Conservation (phyloP, 345 rosid genomes). For the Hypericum perforatum region DNA sequence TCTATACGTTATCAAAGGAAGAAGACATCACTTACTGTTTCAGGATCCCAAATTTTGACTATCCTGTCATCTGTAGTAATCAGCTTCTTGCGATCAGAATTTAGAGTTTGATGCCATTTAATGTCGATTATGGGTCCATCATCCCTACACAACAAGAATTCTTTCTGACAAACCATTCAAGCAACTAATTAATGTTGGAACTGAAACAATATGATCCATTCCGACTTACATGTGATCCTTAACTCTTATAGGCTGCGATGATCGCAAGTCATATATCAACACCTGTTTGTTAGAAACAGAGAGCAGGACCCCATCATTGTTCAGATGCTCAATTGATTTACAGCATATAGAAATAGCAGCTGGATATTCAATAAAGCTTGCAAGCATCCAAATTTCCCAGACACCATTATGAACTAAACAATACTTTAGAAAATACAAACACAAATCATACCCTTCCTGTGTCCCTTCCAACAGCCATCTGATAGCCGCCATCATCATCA, state of each 20-base stretch:
- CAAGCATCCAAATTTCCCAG: background rate
- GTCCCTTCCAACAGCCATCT: conserved; percentile 85
- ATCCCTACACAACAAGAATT: conserved; percentile 44
- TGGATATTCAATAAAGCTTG: conserved; percentile 22
- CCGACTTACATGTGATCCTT: conserved; percentile 85
- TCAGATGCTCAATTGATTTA: no score
- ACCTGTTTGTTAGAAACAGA: conserved; percentile 42
- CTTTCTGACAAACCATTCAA: background rate
- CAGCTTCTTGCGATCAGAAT: conserved; percentile 64
- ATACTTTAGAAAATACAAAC: background rate
- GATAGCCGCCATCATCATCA: conserved; percentile 71
- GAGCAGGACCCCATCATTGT: no score
- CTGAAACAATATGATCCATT: background rate
- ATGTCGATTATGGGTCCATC: conserved; percentile 81
- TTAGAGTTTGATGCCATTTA: conserved; percentile 82
- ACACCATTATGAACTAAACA: background rate
- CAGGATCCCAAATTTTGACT: conserved; percentile 96
- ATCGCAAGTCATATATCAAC: conserved; percentile 77
- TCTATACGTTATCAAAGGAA: background rate
- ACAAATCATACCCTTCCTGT: conserved; percentile 61
- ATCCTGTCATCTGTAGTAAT: conserved; percentile 70
- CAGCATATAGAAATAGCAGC: conserved; percentile 36
- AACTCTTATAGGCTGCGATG: conserved; percentile 65
- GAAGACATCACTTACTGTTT: conserved; percentile 42
- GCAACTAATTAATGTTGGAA: conserved; percentile 3